A percentile compares a stretch with the other conserved stretches of the same genome.
Conservation (phyloP, 192 early-diverging fungal genomes). For the Coemansia erecta region DNA sequence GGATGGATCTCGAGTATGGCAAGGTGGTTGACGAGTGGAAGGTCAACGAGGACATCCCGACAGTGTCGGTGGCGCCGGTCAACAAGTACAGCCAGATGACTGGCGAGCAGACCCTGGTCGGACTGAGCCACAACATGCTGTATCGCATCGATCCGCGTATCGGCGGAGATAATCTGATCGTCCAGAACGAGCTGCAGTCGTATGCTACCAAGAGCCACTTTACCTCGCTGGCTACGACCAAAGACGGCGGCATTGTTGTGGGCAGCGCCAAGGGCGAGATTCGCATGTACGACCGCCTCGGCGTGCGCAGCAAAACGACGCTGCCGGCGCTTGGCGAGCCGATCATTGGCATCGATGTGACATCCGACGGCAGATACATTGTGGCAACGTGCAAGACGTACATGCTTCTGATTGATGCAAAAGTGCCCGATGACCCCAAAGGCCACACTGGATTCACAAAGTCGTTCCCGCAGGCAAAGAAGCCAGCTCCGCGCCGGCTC, state of each 20-base stretch:
- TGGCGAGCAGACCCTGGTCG: slow-evolving; percentile 71
- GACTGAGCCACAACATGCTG: slow-evolving; percentile 76
- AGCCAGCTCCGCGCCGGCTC: slow-evolving; percentile 71
- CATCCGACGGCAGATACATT: slow-evolving; percentile 78
- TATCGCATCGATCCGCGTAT: slow-evolving; percentile 89
- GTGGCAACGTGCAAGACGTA: slow-evolving; percentile 88
- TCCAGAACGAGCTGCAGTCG: slow-evolving; percentile 64
- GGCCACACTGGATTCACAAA: slow-evolving; percentile 69
- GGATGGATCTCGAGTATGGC: slow-evolving; percentile 89
- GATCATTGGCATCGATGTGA: slow-evolving; percentile 87
- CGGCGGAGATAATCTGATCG: slow-evolving; percentile 63
- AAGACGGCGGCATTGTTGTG: slow-evolving; percentile 76
- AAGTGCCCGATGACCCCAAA: slow-evolving; percentile 54
- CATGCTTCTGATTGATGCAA: slow-evolving; percentile 78
- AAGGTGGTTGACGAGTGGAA: slow-evolving; percentile 95
- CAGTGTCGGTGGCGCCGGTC: slow-evolving; percentile 67
- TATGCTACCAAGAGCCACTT: slow-evolving; percentile 74
- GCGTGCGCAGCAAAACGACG: slow-evolving; percentile 79
- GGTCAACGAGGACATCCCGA: slow-evolving; percentile 71
- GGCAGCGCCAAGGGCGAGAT: slow-evolving; percentile 86
- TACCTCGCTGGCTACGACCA: slow-evolving; percentile 70
- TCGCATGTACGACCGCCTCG: slow-evolving; percentile 75
- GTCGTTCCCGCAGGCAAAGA: slow-evolving; percentile 60
- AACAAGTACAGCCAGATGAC: slow-evolving; percentile 80
- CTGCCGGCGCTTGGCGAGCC: slow-evolving; percentile 86